Evolutionary conservation across 2,329 filamentous ascomycete genomes (phyloP), one percentile per base, ranked within the genome.

Genomic region (Aspergillus sclerotialis): DNA sequence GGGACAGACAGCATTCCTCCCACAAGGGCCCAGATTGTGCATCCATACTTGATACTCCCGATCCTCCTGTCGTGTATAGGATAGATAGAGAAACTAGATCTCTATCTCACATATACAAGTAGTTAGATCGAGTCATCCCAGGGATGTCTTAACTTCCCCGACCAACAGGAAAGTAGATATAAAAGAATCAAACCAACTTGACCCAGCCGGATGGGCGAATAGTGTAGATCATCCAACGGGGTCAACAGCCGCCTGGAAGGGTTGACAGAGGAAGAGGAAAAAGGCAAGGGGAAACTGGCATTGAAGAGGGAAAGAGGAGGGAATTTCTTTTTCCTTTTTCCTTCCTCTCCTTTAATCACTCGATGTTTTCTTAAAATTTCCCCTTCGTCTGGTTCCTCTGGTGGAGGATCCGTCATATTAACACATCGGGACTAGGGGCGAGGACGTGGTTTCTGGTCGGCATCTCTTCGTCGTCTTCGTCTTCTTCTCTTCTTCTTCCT

Each of bases 391-490:
- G 10, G 23, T 16, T 33, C 11, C 13, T 15, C 15, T 30, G 49
- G 45, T 51, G 54, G 48, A 52, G 53, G 54, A 59, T 58, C 56
- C 56, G 56, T 60, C 56, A 60, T 60, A 58, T 59, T 58, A 55
- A 60, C 56, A 50, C 48, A 59, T 60, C 47, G 52, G 56, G 56
- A 60, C 56, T 60, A 60, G 57, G 57, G 55, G 52, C 52, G 46
- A 44, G 45, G 50, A 49, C 45, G 46, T 50, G 47, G 48, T 45
- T 10, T 28, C 44, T 49, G 48, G 47, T 53, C 52, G 55, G 55
- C 49, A 58, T 56, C 52, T 27, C 30, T 38, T 39, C 32, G 19
- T 39, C 28, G 30, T 30, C 33, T 38, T 39, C 34, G 37, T 44
- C 35, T 33, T 42, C 40, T 39, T 38, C 42, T 34, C 30, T 37